Evolutionary conservation across 495 filamentous ascomycete species (phyloP).

Genomic region (Penicillium paxilli): DNA sequence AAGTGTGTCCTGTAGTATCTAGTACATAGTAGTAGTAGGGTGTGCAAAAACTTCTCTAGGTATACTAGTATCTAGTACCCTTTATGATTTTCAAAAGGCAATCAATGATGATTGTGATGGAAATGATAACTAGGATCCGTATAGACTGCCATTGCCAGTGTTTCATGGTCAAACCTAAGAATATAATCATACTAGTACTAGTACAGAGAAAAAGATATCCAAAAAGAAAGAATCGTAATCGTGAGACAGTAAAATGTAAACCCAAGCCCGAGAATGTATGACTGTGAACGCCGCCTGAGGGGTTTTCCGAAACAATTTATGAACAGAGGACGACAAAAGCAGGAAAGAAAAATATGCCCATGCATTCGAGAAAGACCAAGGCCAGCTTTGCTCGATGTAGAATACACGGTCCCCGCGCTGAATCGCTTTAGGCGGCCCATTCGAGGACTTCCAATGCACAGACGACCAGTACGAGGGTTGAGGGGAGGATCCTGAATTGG

Average conservation of each 20-base stretch:
- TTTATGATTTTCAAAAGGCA: too few species aligned
- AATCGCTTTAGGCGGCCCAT: conserved; percentile 60
- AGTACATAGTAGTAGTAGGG: neutral
- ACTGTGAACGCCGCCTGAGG: too few species aligned
- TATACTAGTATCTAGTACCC: too few species aligned
- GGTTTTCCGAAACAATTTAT: neutral
- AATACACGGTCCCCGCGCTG: neutral
- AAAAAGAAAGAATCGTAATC: too few species aligned
- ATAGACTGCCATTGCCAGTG: too few species aligned
- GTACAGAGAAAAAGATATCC: too few species aligned
- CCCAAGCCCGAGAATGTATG: too few species aligned
- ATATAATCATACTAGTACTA: too few species aligned
- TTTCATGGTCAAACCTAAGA: too few species aligned
- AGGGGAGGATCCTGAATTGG: conserved; percentile 81
- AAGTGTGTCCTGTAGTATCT: neutral
- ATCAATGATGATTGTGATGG: neutral
- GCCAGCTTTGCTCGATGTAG: conserved; percentile 7
- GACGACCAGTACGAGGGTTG: conserved; percentile 87
- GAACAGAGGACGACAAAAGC: neutral
- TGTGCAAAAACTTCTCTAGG: too few species aligned
- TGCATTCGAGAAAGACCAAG: neutral
- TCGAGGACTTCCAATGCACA: conserved; percentile 90
- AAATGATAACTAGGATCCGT: neutral
- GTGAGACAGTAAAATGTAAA: neutral
- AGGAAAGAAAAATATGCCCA: neutral